phyloP scores from a whole-genome alignment of 1,284 basidiomycete species.

The Cryptococcus deneoformans region DNA sequence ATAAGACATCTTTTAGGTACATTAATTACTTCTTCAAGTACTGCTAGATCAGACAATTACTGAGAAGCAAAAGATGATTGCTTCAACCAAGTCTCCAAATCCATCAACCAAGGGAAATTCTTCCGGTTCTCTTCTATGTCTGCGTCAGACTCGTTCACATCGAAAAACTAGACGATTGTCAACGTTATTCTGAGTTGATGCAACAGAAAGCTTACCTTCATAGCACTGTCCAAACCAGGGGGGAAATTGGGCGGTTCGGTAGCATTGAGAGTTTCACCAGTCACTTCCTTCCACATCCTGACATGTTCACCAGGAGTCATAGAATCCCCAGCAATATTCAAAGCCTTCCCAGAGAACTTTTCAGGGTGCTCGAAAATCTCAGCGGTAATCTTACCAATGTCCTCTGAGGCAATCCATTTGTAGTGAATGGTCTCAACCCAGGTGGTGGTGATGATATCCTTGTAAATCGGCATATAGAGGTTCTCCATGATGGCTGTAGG shows the following conservation, averaged over 20 bases:
- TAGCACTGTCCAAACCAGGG: conserved; percentile 3
- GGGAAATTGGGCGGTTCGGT: conserved; percentile 9
- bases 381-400: conserved; percentile 12
- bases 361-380: conserved; percentile 10
- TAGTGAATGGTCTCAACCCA: conserved; percentile 4
- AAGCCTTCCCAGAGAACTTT: neutral
- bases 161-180: conserved; percentile 7
- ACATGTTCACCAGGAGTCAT: conserved; percentile 8
- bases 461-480: conserved; percentile 8
- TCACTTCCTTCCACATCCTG: conserved; percentile 7
- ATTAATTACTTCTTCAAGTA: no score
- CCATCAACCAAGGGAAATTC: conserved; percentile 5
- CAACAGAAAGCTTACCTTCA: conserved; percentile 5
- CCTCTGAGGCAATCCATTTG: conserved; percentile 7
- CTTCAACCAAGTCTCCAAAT: conserved; percentile 8
- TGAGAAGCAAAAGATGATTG: neutral
- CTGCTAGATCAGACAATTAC: neutral
- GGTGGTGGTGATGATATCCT: conserved; percentile 10
- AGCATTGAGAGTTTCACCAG: conserved; percentile 8
- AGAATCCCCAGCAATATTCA: conserved; percentile 10
- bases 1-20: no score
- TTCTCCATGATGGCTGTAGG: conserved; percentile 16
- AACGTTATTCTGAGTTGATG: neutral
- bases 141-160: conserved; percentile 7
- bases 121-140: neutral